phyloP scores from a whole-genome alignment of 2,329 filamentous ascomycete species.

The Diaporthe longicolla region DNA sequence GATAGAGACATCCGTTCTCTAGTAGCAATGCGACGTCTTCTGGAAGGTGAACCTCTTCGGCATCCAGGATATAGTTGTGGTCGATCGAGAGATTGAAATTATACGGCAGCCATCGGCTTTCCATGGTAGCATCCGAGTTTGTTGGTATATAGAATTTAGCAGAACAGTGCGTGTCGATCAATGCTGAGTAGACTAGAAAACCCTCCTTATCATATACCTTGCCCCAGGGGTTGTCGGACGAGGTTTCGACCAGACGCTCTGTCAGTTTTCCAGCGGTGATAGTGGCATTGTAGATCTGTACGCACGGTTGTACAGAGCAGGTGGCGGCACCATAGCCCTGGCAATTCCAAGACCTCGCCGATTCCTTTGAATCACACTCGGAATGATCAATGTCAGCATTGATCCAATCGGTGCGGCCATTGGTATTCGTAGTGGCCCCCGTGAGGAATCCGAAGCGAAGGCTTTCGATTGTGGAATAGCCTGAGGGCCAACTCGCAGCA shows the following conservation, averaged over 20 bases:
- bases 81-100: no score
- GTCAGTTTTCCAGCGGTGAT: neutral
- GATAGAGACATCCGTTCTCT: neutral
- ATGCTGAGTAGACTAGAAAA: no score
- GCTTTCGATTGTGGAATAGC: no score
- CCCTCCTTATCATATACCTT: neutral
- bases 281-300: neutral
- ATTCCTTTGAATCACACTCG: neutral
- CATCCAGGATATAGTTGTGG: no score
- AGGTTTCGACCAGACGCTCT: neutral
- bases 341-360: neutral
- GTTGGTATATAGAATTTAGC: no score
- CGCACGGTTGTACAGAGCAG: neutral
- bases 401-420: neutral
- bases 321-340: neutral
- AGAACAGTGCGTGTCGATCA: neutral
- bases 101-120: neutral
- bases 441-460: neutral
- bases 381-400: neutral
- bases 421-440: neutral
- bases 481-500: neutral
- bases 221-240: neutral
- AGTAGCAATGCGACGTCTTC: neutral
- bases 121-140: neutral
- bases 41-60: neutral